Conservation (phyloP, 305 asterid genomes). For the Rubia tinctorum region DNA sequence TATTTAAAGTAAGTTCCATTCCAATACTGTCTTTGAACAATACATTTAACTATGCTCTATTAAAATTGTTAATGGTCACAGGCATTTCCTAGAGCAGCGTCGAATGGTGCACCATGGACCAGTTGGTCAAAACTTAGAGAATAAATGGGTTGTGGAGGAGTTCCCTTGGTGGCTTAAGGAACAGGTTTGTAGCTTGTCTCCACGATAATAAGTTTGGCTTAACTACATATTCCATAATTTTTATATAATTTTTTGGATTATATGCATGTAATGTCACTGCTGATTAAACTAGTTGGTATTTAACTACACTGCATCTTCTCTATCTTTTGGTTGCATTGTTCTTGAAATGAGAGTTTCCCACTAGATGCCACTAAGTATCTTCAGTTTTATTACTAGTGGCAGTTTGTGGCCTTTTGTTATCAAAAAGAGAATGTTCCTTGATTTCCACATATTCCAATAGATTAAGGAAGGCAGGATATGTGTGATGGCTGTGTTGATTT, state of each 20-base stretch:
- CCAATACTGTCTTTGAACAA: background rate
- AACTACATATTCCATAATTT: too few species aligned
- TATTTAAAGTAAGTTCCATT: background rate
- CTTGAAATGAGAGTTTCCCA: too few species aligned
- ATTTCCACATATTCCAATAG: too few species aligned
- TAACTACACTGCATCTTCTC: background rate
- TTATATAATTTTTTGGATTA: too few species aligned
- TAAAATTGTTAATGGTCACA: background rate
- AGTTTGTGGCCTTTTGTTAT: too few species aligned
- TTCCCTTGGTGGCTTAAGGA: background rate
- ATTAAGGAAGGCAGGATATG: too few species aligned
- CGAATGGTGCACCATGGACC: background rate
- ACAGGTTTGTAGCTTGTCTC: background rate
- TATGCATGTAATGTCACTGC: too few species aligned
- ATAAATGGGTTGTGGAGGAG: background rate
- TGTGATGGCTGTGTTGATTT: too few species aligned
- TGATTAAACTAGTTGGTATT: background rate
- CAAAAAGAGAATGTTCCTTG: too few species aligned
- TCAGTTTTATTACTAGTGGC: too few species aligned
- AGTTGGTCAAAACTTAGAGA: background rate
- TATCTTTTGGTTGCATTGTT: background rate
- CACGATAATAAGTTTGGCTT: too few species aligned
- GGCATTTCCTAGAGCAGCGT: background rate
- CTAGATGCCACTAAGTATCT: too few species aligned
- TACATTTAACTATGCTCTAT: background rate